Evolutionary conservation across 2,329 filamentous ascomycete genomes (phyloP).

Genomic region (Chrysoporthe cubensis): DNA sequence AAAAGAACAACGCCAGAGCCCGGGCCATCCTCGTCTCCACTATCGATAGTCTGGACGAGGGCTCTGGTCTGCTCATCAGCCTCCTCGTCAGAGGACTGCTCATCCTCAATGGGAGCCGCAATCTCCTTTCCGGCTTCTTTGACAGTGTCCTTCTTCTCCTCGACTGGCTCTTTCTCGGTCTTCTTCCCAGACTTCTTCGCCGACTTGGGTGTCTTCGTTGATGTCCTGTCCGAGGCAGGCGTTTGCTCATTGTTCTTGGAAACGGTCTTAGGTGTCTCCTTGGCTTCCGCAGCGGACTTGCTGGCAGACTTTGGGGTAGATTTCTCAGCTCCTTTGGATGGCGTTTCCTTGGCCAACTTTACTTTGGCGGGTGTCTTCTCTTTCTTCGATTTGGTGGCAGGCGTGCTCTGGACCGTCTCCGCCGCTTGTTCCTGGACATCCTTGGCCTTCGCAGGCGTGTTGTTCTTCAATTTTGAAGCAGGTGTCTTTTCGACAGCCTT

Average conservation of each 20-base stretch:
- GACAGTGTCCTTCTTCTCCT: slow-evolving; percentile 50
- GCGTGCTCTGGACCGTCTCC: slow-evolving; percentile 13
- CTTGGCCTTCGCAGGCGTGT: slow-evolving; percentile 22
- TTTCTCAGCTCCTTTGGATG: slow-evolving; percentile 4
- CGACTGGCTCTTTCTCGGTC: slow-evolving; percentile 35
- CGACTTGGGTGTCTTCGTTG: slow-evolving; percentile 15
- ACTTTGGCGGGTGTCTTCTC: slow-evolving; percentile 27
- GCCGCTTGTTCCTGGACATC: background rate
- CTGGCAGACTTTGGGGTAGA: slow-evolving; percentile 15
- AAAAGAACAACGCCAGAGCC: slow-evolving; percentile 36
- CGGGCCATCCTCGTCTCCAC: slow-evolving; percentile 27
- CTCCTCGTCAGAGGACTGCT: slow-evolving; percentile 25
- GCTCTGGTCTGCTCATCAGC: slow-evolving; percentile 28
- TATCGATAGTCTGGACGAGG: slow-evolving; percentile 28
- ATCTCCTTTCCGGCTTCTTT: slow-evolving; percentile 11
- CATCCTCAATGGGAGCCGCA: slow-evolving; percentile 9
- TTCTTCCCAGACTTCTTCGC: slow-evolving; percentile 23
- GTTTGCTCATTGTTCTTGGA: slow-evolving; percentile 20
- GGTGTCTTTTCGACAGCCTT: slow-evolving; percentile 6
- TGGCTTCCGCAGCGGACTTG: slow-evolving; percentile 7
- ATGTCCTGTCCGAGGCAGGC: background rate
- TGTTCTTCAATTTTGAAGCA: slow-evolving; percentile 13
- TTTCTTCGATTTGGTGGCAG: slow-evolving; percentile 25
- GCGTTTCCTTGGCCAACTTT: slow-evolving; percentile 14
- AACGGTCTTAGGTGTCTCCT: slow-evolving; percentile 9